Base-by-base conservation (phyloP, 2,329 filamentous ascomycete genomes). In the Talaromyces verruculosus region DNA sequence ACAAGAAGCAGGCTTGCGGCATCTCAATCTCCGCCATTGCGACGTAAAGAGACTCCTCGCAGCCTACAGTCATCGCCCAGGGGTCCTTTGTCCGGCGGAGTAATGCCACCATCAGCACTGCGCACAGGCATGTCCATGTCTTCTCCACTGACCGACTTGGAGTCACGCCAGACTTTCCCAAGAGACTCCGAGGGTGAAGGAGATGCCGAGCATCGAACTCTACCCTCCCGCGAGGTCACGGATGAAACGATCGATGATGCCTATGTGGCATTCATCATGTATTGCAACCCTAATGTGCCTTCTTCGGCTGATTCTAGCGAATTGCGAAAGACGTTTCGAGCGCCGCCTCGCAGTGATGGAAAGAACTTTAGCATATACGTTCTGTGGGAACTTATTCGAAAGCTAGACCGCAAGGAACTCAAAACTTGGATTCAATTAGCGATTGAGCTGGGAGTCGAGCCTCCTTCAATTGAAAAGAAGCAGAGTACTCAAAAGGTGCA, bases 401-500 rank as follows among this genome's bases (percentile, higher is more conserved):
- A 89, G 76, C 86, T 96, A 62, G 91, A 96, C 69, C 81, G 82
- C 25, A 93, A 91, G 74, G 91, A 96, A 73, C 88, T 97, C 76
- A 95, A 93, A 78, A 97, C 93, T 0, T 97, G 93, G 93, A 91
- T 91, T 47, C 91, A 97, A 75, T 76, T 97, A 70, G 93, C 92
- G 0, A 86, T 93, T 63, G 90, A 90, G 72, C 82, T 97, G n/a
- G 93, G 94, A 10, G 94, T 97, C 17, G 91, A 96, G 73, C 90
- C 90, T 2, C 92, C 93, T 1, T 90, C 92, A 67, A 83, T 88
- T 28, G 88, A 90, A 67, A 95, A 94, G 76, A 91, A 92, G 30
- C 91, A 96, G 79, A 96, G 92, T 76, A 89, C 91, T 1, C 94
- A 97, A 75, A 97, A 97, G 77, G 90, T 97, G 66, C 92, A 96